These are phyloP conservation scores for Ustilago loliicola DNA, from an alignment of 1,284 basidiomycete species.

Conservation along the genomic window DNA sequence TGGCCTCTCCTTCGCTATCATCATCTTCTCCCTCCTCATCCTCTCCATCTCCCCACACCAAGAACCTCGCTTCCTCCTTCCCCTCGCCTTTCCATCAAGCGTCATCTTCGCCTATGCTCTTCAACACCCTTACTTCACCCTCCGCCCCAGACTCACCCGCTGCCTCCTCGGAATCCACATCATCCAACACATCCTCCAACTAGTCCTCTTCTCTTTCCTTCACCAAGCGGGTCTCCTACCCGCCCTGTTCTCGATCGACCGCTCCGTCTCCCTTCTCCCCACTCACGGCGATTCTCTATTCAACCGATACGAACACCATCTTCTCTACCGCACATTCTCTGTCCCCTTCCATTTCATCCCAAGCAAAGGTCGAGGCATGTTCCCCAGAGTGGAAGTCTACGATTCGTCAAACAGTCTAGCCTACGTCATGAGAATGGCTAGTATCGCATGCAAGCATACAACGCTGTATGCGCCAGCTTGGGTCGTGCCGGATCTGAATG, in stretches of 20 bases:
- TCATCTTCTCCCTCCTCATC: slow-evolving; percentile 41
- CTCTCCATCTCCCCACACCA: slow-evolving; percentile 70
- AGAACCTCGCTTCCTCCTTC: slow-evolving; percentile 70
- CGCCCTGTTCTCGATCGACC: slow-evolving; percentile 36
- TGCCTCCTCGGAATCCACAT: slow-evolving; percentile 21
- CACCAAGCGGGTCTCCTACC: slow-evolving; percentile 56
- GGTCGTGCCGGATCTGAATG: neutral
- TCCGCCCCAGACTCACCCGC: slow-evolving; percentile 25
- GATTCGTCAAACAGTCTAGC: neutral
- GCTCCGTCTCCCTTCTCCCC: slow-evolving; percentile 13
- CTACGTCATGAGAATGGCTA: neutral
- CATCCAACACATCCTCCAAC: slow-evolving; percentile 40
- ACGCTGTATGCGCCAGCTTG: slow-evolving; percentile 32
- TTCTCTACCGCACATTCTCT: slow-evolving; percentile 50
- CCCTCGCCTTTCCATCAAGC: slow-evolving; percentile 62
- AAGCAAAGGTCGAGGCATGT: slow-evolving; percentile 7
- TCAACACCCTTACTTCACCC: slow-evolving; percentile 20
- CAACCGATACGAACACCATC: slow-evolving; percentile 26
- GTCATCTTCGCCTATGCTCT: slow-evolving; percentile 42
- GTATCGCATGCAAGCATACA: slow-evolving; percentile 10
- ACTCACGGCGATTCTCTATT: neutral
- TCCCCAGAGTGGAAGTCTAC: slow-evolving; percentile 17
- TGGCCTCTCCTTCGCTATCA: slow-evolving; percentile 15
- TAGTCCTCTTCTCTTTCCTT: slow-evolving; percentile 43
- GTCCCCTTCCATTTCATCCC: slow-evolving; percentile 45